These are phyloP conservation scores for Claviceps purpurea DNA, from an alignment of 2,329 filamentous ascomycete species.

Conservation along the genomic window DNA sequence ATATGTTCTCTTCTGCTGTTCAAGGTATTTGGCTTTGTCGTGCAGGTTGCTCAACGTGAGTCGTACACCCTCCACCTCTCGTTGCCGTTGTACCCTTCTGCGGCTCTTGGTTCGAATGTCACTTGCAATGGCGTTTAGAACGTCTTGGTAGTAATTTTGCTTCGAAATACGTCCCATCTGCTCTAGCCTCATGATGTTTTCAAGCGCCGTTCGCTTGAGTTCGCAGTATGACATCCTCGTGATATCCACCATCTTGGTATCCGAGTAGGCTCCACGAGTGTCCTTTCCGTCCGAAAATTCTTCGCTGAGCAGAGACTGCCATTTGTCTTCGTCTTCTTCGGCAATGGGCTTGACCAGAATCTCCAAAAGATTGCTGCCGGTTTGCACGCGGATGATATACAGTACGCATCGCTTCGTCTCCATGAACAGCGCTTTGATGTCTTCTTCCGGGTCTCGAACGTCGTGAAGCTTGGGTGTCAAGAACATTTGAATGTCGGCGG, in stretches of 20 bases:
- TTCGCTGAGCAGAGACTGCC: constrained; percentile 67
- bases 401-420: constrained; percentile 95
- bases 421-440: constrained; percentile 88
- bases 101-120: constrained; percentile 97
- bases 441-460: constrained; percentile 82
- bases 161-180: constrained; percentile 76
- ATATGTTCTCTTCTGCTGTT: constrained; percentile 92
- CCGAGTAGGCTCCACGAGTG: constrained; percentile 77
- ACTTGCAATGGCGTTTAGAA: constrained; percentile 92
- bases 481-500: constrained; percentile 82
- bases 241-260: constrained; percentile 77
- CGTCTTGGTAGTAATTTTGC: constrained; percentile 88
- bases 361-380: constrained; percentile 81
- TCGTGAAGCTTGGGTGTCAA: constrained; percentile 82
- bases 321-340: constrained; percentile 78
- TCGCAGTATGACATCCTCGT: constrained; percentile 82
- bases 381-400: constrained; percentile 95
- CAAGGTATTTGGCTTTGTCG: constrained; percentile 81
- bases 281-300: constrained; percentile 57
- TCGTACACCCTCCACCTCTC: constrained; percentile 75
- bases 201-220: constrained; percentile 81
- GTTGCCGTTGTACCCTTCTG: constrained; percentile 77
- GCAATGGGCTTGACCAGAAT: constrained; percentile 85
- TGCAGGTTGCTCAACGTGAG: constrained; percentile 63
- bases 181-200: constrained; percentile 87